Percentiles rank a stretch among this genome's conserved stretches.
phyloP scores from a whole-genome alignment of 345 rosid species.

The Tarenaya hassleriana region DNA sequence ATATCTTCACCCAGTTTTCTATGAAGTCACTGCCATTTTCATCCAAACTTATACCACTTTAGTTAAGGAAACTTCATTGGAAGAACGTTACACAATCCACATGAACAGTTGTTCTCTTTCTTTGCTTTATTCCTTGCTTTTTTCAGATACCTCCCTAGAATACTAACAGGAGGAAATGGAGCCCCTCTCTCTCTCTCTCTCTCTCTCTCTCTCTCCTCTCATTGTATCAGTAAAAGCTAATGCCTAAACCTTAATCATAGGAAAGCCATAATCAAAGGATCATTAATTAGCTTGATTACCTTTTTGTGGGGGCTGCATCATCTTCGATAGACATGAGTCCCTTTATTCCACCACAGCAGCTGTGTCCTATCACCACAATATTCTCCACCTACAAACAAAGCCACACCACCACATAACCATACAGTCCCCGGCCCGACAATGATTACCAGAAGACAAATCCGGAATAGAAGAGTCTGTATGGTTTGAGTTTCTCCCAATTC shows the following conservation, averaged over 20 bases:
- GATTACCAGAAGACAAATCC: too few species aligned
- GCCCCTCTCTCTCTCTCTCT: too few species aligned
- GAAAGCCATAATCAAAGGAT: neutral
- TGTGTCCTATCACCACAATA: slow-evolving; percentile 90
- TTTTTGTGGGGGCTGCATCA: slow-evolving; percentile 44
- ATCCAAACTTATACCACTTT: too few species aligned
- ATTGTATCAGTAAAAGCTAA: too few species aligned
- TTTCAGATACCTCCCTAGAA: too few species aligned
- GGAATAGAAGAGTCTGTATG: too few species aligned
- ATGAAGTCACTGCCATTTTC: slow-evolving; percentile 65
- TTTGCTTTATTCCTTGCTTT: too few species aligned
- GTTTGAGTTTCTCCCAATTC: too few species aligned
- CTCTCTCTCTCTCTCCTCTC: too few species aligned
- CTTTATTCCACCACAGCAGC: slow-evolving; percentile 93
- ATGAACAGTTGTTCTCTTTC: neutral
- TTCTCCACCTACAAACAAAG: slow-evolving; percentile 50
- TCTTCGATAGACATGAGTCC: slow-evolving; percentile 82
- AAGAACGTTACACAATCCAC: neutral
- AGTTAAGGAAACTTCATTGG: neutral
- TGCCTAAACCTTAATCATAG: neutral
- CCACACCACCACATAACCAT: neutral
- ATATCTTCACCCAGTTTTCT: slow-evolving; percentile 83
- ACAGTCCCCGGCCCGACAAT: too few species aligned
- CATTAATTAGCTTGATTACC: slow-evolving; percentile 13
- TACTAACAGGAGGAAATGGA: too few species aligned